A percentile compares a stretch with the other conserved stretches of the same genome.
These are phyloP conservation scores for Fraxinus anomala DNA, from an alignment of 257 asterid species.

Conservation along the genomic window DNA sequence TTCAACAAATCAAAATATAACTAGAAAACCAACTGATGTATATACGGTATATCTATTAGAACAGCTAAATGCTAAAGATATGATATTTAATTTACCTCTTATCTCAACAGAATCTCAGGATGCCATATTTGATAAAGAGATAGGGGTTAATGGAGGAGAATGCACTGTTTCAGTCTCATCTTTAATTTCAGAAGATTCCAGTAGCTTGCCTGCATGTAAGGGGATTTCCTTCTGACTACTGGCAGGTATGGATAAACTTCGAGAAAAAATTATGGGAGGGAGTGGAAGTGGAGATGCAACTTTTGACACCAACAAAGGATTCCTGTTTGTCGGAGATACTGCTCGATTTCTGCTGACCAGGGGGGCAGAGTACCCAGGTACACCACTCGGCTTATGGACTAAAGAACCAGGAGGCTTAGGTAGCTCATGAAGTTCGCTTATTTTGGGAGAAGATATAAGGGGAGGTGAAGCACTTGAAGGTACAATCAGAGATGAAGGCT, in stretches of 20 bases:
- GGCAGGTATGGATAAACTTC: conserved; percentile 84
- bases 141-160: conserved; percentile 87
- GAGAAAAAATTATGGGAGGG: conserved; percentile 65
- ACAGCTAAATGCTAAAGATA: conserved; percentile 16
- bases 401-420: conserved; percentile 93
- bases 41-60: background rate
- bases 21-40: conserved; percentile 12
- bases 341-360: conserved; percentile 56
- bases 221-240: conserved; percentile 53
- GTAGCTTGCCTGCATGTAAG: conserved; percentile 52
- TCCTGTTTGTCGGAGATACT: conserved; percentile 65
- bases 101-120: conserved; percentile 58
- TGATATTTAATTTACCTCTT: conserved; percentile 52
- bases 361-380: conserved; percentile 86
- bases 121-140: conserved; percentile 61
- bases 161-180: conserved; percentile 46
- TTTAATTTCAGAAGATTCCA: conserved; percentile 52
- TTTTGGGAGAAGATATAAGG: conserved; percentile 69
- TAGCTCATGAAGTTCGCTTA: conserved; percentile 95
- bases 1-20: background rate
- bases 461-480: conserved; percentile 67
- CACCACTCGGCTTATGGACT: conserved; percentile 46
- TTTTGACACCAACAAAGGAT: conserved; percentile 40
- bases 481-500: conserved; percentile 44
- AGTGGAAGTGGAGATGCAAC: conserved; percentile 76